These are phyloP conservation scores for Neofusicoccum kwambonambiense DNA, from an alignment of 2,329 filamentous ascomycete species.

Conservation along the genomic window DNA sequence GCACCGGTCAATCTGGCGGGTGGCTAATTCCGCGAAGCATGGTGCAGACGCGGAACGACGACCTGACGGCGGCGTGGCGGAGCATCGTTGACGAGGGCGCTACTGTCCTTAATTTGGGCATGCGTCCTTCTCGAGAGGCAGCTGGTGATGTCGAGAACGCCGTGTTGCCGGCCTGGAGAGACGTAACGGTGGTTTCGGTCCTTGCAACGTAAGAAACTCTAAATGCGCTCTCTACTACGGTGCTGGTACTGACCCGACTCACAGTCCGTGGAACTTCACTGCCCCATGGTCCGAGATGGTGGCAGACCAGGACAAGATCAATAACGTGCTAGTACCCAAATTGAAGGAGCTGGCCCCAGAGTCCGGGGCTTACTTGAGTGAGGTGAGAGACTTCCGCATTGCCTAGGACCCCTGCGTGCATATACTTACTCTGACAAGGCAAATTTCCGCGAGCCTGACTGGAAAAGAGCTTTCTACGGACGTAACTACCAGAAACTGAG, in stretches of 20 bases:
- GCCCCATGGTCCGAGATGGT: conserved; percentile 18
- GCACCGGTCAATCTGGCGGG: conserved; percentile 27
- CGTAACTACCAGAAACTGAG: conserved; percentile 24
- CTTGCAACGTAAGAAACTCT: background rate
- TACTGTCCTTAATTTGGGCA: background rate
- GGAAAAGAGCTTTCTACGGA: conserved; percentile 28
- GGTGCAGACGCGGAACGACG: conserved; percentile 20
- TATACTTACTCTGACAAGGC: conserved; percentile 14
- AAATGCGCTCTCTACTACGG: background rate
- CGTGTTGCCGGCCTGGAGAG: background rate
- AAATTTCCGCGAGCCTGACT: conserved; percentile 28
- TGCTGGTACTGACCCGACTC: background rate
- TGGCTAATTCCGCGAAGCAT: conserved; percentile 18
- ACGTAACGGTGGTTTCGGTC: background rate
- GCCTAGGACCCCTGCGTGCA: background rate
- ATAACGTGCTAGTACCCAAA: background rate
- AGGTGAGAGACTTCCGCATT: conserved; percentile 10
- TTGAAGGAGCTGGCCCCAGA: conserved; percentile 24
- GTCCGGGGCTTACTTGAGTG: conserved; percentile 22
- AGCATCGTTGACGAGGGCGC: background rate
- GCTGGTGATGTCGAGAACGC: conserved; percentile 17
- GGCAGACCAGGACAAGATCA: conserved; percentile 18
- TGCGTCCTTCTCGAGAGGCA: conserved; percentile 22
- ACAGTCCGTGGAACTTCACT: background rate
- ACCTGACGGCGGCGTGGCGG: conserved; percentile 22